Conservation (phyloP, 176 grass and related monocot genomes). For the Canna indica region DNA sequence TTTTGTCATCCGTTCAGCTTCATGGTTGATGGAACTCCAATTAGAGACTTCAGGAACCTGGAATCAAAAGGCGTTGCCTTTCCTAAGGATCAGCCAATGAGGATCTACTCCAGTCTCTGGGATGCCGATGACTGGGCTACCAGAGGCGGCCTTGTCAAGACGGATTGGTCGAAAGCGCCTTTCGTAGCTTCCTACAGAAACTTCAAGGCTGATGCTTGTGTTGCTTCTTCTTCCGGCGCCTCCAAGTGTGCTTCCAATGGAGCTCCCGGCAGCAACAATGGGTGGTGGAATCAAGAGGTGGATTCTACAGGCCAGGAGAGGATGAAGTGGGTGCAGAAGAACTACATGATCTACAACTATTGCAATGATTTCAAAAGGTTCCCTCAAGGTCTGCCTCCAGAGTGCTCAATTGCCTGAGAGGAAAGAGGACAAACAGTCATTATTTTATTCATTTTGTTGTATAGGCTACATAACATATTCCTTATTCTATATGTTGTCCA, state of each 20-base stretch:
- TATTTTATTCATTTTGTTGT: conserved; percentile 1
- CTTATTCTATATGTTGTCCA: neutral
- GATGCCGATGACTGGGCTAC: conserved; percentile 5
- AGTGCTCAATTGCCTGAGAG: conserved; percentile 2
- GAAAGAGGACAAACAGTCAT: neutral
- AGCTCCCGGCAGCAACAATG: neutral
- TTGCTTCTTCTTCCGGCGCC: neutral
- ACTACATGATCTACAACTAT: conserved; percentile 10
- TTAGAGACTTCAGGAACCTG: conserved; percentile 4
- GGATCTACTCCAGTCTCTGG: conserved; percentile 8
- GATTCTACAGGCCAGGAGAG: neutral
- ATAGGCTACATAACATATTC: neutral
- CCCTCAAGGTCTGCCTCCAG: conserved; percentile 4
- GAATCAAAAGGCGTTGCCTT: neutral
- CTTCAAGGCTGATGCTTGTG: conserved; percentile 2
- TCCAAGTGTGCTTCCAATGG: neutral
- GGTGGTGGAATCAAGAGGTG: conserved; percentile 2
- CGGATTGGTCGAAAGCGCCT: neutral
- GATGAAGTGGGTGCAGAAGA: conserved; percentile 6
- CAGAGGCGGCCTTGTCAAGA: neutral
- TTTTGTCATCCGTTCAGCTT: neutral
- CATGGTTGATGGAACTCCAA: neutral
- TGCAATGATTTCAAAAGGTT: neutral
- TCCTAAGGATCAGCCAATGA: conserved; percentile 7
- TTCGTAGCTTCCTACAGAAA: neutral